Percentiles rank a stretch among this genome's conserved stretches.
phyloP scores from a whole-genome alignment of 1,284 basidiomycete genomes.

The Tilletia setariae region DNA sequence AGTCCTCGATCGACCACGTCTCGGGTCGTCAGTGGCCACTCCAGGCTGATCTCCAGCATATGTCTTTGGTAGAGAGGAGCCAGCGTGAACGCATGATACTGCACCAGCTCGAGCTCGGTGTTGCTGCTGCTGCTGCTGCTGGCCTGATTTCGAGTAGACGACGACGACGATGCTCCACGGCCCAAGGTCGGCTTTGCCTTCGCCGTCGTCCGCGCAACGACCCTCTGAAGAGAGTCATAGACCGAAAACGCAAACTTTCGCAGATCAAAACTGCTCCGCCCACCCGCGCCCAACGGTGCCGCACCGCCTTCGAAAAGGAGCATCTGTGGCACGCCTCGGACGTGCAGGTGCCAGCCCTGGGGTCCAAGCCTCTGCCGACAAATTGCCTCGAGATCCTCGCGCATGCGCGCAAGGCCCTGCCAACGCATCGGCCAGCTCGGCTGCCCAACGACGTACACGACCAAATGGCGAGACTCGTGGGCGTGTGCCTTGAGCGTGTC shows the following conservation, averaged over 20 bases:
- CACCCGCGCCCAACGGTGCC: slow-evolving; percentile 22
- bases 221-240: slow-evolving; percentile 33
- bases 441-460: slow-evolving; percentile 19
- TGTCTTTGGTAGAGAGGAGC: background rate
- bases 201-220: slow-evolving; percentile 26
- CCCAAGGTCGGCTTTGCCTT: slow-evolving; percentile 24
- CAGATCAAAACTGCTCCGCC: slow-evolving; percentile 20
- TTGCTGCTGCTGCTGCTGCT: no score
- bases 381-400: slow-evolving; percentile 11
- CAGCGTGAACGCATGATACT: slow-evolving; percentile 33
- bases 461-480: slow-evolving; percentile 4
- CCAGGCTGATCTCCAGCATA: slow-evolving; percentile 20
- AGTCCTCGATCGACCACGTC: slow-evolving; percentile 27
- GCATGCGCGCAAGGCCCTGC: slow-evolving; percentile 9
- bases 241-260: slow-evolving; percentile 29
- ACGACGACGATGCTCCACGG: slow-evolving; percentile 4
- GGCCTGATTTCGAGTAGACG: slow-evolving; percentile 2
- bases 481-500: slow-evolving; percentile 9
- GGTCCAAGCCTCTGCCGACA: background rate
- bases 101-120: slow-evolving; percentile 26
- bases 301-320: slow-evolving; percentile 32
- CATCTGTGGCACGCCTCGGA: slow-evolving; percentile 25
- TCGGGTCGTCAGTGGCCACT: slow-evolving; percentile 20
- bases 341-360: slow-evolving; percentile 12
- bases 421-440: background rate